Conservation (phyloP, 257 asterid genomes). For the Coffea eugenioides region DNA sequence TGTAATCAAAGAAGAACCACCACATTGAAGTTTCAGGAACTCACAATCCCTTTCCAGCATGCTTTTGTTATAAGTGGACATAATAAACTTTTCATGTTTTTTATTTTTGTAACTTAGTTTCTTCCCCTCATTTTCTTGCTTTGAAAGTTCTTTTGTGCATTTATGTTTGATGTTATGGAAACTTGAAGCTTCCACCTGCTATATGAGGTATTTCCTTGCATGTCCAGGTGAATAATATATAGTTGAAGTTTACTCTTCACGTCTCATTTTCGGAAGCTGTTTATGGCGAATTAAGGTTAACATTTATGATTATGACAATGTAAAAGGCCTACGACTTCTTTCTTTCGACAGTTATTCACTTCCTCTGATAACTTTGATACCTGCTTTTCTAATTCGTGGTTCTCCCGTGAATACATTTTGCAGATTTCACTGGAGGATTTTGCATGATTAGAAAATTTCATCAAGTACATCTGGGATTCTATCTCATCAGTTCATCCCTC, state of each 20-base stretch:
- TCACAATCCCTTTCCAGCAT: not conserved
- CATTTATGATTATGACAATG: not conserved
- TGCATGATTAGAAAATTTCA: not conserved
- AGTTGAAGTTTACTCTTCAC: not conserved
- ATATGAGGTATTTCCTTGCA: not conserved
- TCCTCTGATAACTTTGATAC: not conserved
- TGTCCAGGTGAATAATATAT: not conserved
- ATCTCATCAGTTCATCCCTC: not conserved
- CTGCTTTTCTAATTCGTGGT: not conserved
- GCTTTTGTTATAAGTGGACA: not conserved
- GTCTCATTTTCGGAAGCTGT: not conserved
- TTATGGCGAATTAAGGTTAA: not conserved
- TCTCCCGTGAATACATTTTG: not conserved
- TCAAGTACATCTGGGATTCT: not conserved
- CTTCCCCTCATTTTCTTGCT: not conserved
- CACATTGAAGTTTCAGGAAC: not conserved
- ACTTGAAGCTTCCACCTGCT: not conserved
- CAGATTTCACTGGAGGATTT: not conserved
- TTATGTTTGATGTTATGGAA: not conserved
- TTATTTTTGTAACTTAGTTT: too few species aligned
- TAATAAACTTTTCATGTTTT: too few species aligned
- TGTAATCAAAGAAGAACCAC: not conserved
- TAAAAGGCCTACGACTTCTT: not conserved
- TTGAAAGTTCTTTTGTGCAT: not conserved
- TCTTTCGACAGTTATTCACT: not conserved